phyloP scores from a whole-genome alignment of 768 basidiomycete genomes.

The Phanerodontia chrysosporium region DNA sequence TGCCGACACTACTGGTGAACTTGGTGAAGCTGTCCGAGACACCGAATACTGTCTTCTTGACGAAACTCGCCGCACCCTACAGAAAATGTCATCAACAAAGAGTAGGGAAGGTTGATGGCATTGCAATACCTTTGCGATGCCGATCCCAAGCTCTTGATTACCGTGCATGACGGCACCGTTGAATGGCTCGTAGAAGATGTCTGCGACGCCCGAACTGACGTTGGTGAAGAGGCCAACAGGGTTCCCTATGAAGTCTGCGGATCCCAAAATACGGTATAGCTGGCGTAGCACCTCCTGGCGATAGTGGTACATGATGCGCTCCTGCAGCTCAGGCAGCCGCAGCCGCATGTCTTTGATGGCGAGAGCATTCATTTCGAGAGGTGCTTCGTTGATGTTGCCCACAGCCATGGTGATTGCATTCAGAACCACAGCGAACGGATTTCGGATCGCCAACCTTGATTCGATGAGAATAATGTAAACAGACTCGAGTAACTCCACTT shows the following conservation, averaged over 20 bases:
- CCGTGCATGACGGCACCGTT: constrained; percentile 96
- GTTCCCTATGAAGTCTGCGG: constrained; percentile 94
- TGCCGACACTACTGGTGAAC: constrained; percentile 95
- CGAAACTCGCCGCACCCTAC: constrained; percentile 94
- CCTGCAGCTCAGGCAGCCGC: constrained; percentile 78
- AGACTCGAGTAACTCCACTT: constrained; percentile 21
- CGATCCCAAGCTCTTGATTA: constrained; percentile 89
- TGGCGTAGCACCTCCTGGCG: constrained; percentile 91
- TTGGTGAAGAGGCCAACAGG: constrained; percentile 98
- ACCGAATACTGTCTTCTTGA: constrained; percentile 98
- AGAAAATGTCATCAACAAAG: not conserved
- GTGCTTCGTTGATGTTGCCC: constrained; percentile 95
- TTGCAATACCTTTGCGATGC: constrained; percentile 80
- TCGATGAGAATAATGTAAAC: not conserved
- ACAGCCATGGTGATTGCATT: constrained; percentile 96
- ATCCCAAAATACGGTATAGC: constrained; percentile 94
- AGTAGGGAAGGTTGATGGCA: not conserved
- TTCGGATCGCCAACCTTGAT: constrained; percentile 67
- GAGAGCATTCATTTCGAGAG: constrained; percentile 89
- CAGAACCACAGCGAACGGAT: constrained; percentile 88
- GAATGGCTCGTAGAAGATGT: constrained; percentile 99
- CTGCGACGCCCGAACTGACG: constrained; percentile 94
- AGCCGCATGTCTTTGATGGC: constrained; percentile 93
- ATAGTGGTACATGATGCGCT: constrained; percentile 87
- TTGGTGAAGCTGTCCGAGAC: constrained; percentile 96